Base-by-base conservation (phyloP, 2,329 filamentous ascomycete genomes). In the Arthrobotrys iridis region DNA sequence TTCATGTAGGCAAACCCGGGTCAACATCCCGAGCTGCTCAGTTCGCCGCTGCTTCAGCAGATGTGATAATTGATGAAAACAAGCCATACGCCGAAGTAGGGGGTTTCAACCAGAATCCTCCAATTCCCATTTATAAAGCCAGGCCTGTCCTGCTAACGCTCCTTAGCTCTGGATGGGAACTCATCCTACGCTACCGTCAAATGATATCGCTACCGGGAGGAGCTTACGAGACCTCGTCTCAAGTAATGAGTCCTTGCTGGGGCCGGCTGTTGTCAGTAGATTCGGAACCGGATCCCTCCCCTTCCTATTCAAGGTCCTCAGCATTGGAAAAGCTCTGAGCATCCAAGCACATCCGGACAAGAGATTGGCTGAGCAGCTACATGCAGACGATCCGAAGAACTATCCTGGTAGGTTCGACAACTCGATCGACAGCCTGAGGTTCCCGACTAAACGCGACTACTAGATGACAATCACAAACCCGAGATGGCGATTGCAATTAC, bases 401-500 rank as follows among this genome's bases (percentile, higher is more conserved):
- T 99, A 99, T 81, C 95, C 94, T 70, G 78, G 78, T 79, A 72
- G 15, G 65, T 43, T 18, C n/a, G 8, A 22, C 24, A 10, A 35
- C 22, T 7, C 11, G 8, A 7, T 6, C 22, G 26, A 8, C n/a
- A 18, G 11, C 13, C 3, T 24, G 22, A 20, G 18, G 0, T 3
- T 15, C 4, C 10, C 1, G 8, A 20, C 30, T 52, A 52, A 64
- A 20, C 33, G 18, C 8, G 4, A 4, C 11, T n/a, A 35, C 46
- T 41, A 83, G 93, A 99, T 85, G 94, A 98, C 85, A 99, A 99
- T 84, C 95, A 99, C 86, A 99, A 99, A 84, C 95, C 95, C 33
- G 95, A 99, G 84, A 99, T 99, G 95, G 93, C 95, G 77, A 97
- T 99, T 82, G 95, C 95, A 77, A 90, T 99, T 80, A 98, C 95